Conservation (phyloP, 2,329 filamentous ascomycete genomes). For the Ascochyta lentis region DNA sequence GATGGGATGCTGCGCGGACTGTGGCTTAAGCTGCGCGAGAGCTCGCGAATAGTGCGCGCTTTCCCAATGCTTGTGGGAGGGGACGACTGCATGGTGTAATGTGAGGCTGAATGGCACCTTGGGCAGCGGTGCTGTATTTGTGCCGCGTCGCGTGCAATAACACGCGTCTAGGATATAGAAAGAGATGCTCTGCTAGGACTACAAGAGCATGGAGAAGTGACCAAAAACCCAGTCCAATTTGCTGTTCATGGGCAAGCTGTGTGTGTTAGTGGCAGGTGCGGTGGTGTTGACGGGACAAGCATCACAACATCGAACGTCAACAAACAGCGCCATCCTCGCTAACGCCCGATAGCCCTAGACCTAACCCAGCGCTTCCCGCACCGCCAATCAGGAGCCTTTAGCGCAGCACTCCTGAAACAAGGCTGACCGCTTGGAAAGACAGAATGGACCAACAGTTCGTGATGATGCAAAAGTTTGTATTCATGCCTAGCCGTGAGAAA, state of each 20-base stretch:
- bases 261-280: slow-evolving; percentile 38
- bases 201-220: slow-evolving; percentile 22
- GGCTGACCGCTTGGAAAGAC: slow-evolving; percentile 12
- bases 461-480: background rate
- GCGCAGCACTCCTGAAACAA: slow-evolving; percentile 16
- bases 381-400: slow-evolving; percentile 21
- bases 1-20: slow-evolving; percentile 42
- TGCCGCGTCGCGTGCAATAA: slow-evolving; percentile 39
- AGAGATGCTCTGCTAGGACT: slow-evolving; percentile 38
- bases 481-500: background rate
- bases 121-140: slow-evolving; percentile 23
- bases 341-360: background rate
- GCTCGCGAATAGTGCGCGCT: slow-evolving; percentile 47
- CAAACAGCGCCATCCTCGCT: slow-evolving; percentile 12
- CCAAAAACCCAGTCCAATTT: slow-evolving; percentile 24
- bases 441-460: slow-evolving; percentile 13
- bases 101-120: slow-evolving; percentile 24
- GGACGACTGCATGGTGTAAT: slow-evolving; percentile 45
- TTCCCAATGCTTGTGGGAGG: slow-evolving; percentile 47
- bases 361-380: background rate
- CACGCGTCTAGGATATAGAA: slow-evolving; percentile 36
- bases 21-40: slow-evolving; percentile 45
- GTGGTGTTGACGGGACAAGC: slow-evolving; percentile 23
- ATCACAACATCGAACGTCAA: slow-evolving; percentile 2
- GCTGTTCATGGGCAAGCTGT: slow-evolving; percentile 3